Conservation (phyloP, 2,329 filamentous ascomycete species). For the Cordyceps tenuipes region DNA sequence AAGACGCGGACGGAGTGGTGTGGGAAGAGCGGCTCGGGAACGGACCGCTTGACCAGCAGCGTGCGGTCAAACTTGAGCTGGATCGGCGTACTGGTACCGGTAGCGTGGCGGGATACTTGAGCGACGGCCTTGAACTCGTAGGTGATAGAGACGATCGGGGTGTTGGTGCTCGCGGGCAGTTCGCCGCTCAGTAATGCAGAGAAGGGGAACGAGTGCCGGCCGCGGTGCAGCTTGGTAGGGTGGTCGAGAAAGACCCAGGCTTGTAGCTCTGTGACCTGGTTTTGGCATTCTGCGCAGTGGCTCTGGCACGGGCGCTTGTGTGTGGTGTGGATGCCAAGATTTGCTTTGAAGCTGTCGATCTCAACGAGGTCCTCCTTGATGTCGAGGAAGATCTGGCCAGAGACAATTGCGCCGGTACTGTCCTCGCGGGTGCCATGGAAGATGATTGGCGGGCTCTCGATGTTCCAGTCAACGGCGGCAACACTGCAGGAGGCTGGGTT, state of each 20-base stretch:
- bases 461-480: slow-evolving; percentile 44
- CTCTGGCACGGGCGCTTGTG: slow-evolving; percentile 75
- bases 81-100: slow-evolving; percentile 21
- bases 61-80: slow-evolving; percentile 56
- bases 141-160: slow-evolving; percentile 61
- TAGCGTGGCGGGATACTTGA: slow-evolving; percentile 39
- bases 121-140: slow-evolving; percentile 70
- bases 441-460: slow-evolving; percentile 82
- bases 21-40: slow-evolving; percentile 64
- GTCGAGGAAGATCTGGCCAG: slow-evolving; percentile 68
- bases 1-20: slow-evolving; percentile 92
- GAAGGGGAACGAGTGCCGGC: slow-evolving; percentile 74
- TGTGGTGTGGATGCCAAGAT: slow-evolving; percentile 58
- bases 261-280: slow-evolving; percentile 64
- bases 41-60: slow-evolving; percentile 69
- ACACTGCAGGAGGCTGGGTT: slow-evolving; percentile 23
- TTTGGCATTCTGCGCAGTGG: slow-evolving; percentile 70
- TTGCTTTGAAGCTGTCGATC: slow-evolving; percentile 65
- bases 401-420: slow-evolving; percentile 78
- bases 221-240: slow-evolving; percentile 41
- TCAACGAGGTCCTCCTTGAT: slow-evolving; percentile 60
- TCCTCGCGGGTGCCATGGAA: slow-evolving; percentile 68
- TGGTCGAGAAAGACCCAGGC: slow-evolving; percentile 68
- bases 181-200: slow-evolving; percentile 78
- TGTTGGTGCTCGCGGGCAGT: slow-evolving; percentile 76